Base-by-base conservation (phyloP, 148 eudicot genomes). In the Chenopodium album region DNA sequence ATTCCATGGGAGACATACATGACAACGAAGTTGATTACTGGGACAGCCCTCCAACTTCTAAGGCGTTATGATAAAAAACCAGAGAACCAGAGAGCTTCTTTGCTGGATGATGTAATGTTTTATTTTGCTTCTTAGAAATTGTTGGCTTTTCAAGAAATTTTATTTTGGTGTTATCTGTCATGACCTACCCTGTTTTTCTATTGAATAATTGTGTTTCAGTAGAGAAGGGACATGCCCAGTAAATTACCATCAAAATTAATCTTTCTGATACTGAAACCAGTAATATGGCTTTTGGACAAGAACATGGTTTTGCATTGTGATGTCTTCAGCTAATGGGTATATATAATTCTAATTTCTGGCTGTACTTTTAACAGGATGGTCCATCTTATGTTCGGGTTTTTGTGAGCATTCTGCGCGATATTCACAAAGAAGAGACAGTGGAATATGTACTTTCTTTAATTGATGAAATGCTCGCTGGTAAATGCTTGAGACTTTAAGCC, bases 1-100 rank as follows among this genome's bases (percentile, higher is more conserved):
- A 94, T 95, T 82, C 98, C 99, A 80, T 95, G 99, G 99, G 99
- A 95, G 89, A 94, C 98, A 8, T 95, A 95, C 89, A 94, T 90
- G 97, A 91, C 92, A 9, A 95, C 97, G 29, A 95, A 94, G 90
- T 87, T 95, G 87, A 94, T 95, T 82, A 82, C 89, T 0, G 94
- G 98, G 84, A 95, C 94, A 81, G 88, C 93, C 71, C 97, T 95
- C 72, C 99, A 95, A 91, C 91, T 94, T 83, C 79, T 95, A 80
- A 88, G 98, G 88, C 92, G 95, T 54, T 95, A 91, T 80, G 98
- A 95, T 87, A 92, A 95, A 80, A 92, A 83, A 84, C 71, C 95
- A 19, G 94, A 91, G 82, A 91, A 87, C 87, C 79, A 88, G 76
- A 93, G 91, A 85, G 97, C 97, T 78, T 89, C 89, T 62, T 84